Evolutionary conservation across 164 flowering plant genomes (phyloP), one percentile per base, ranked within the genome.

Genomic region (Chimonanthus salicifolius): DNA sequence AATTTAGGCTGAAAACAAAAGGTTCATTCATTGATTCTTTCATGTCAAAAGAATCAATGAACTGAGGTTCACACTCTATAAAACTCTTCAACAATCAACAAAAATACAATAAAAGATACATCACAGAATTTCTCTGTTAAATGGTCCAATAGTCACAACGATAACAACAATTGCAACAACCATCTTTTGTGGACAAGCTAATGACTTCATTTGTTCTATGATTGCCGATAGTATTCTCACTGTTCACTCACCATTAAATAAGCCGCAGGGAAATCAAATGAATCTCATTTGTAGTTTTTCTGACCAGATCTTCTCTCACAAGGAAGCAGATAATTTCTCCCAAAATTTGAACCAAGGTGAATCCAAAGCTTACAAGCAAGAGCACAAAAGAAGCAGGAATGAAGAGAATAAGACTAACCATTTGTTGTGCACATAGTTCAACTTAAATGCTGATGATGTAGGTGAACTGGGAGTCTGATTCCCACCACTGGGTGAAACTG

Each of bases 391-490:
- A 83, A 69, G 65, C 82, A 62, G 62, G 73, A 70, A 70, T n/a
- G 78, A 79, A 73, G 72, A 68, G 65, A 85, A 63, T 11, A 83
- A 58, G 64, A 78, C 72, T 58, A 75, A 58, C 71, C 76, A 45
- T 49, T 44, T 54, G 16, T 62, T 65, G 33, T 47, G 58, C 60
- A 54, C 16, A 13, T 11, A 54, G 60, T 54, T 15, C 58, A 72
- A 50, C 67, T 18, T 70, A 69, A 15, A 68, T 15, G 80, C 82
- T 5, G 73, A 74, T 3, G 89, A 83, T n/a, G 85, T 74, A 2
- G 89, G 68, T 33, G 84, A 44, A 49, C 69, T 62, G 15, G 88
- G 82, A 50, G 76, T 45, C 8, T 85, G 86, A 50, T 45, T 72
- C 16, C 16, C 60, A 15, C 72, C 58, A 66, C 33, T 47, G n/a